Evolutionary conservation across 2,329 filamentous ascomycete species (phyloP).

Genomic region (Pezicula rhizophila): DNA sequence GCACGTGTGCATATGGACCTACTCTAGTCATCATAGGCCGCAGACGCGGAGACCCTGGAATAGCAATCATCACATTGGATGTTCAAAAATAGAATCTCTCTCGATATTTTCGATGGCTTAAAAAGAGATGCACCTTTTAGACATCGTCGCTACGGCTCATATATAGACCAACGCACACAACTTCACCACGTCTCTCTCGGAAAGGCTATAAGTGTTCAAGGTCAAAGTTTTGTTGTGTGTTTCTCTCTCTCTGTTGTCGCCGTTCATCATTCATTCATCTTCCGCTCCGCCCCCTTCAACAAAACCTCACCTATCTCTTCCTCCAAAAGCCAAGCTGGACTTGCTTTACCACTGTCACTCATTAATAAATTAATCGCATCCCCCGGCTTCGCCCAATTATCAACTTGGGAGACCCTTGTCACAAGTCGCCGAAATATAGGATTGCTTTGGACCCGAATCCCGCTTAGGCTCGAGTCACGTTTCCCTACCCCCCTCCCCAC

Average conservation of each 20-base stretch:
- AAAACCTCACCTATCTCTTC: slow-evolving; percentile 8
- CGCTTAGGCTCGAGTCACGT: slow-evolving; percentile 22
- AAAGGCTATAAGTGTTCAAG: slow-evolving; percentile 19
- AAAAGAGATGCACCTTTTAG: slow-evolving; percentile 11
- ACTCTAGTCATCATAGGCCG: slow-evolving; percentile 21
- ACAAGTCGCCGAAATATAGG: slow-evolving; percentile 18
- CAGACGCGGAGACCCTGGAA: slow-evolving; percentile 32
- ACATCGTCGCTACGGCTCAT: slow-evolving; percentile 11
- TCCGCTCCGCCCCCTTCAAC: slow-evolving; percentile 12
- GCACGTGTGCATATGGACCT: slow-evolving; percentile 23
- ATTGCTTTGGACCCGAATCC: slow-evolving; percentile 14
- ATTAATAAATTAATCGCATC: slow-evolving; percentile 35
- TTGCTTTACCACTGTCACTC: slow-evolving; percentile 30
- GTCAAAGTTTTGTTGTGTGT: slow-evolving; percentile 16
- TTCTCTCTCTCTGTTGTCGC: slow-evolving; percentile 13
- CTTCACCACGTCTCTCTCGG: slow-evolving; percentile 11
- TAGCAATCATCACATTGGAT: slow-evolving; percentile 26
- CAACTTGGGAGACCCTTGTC: slow-evolving; percentile 20
- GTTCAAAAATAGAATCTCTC: slow-evolving; percentile 38
- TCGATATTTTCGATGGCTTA: slow-evolving; percentile 26
- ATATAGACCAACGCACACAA: slow-evolving; percentile 23
- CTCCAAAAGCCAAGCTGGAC: slow-evolving; percentile 28
- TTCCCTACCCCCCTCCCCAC: slow-evolving; percentile 24
- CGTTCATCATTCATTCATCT: slow-evolving; percentile 9
- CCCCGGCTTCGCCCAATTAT: slow-evolving; percentile 28